phyloP scores from a whole-genome alignment of 495 filamentous ascomycete species.

The Penicillium alfredii region DNA sequence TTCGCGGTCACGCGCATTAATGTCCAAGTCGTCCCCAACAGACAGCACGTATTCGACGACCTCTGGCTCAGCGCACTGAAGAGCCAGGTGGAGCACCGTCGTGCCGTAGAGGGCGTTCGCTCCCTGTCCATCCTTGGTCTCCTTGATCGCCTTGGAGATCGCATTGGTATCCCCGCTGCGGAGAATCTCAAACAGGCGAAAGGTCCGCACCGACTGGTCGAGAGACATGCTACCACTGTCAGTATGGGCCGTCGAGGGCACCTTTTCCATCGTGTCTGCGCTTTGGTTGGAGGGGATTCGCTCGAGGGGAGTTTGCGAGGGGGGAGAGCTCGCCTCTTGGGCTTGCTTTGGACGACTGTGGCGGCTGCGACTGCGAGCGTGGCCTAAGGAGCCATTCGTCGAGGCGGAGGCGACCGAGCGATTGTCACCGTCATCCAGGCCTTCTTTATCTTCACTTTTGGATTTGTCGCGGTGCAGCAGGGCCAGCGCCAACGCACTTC shows the following conservation, averaged over 20 bases:
- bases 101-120: conserved; percentile 62
- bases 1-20: conserved; percentile 86
- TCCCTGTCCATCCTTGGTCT: conserved; percentile 47
- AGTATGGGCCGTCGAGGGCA: conserved; percentile 26
- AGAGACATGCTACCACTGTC: conserved; percentile 52
- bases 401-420: conserved; percentile 25
- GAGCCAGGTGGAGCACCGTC: conserved; percentile 83
- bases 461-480: conserved; percentile 48
- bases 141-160: conserved; percentile 82
- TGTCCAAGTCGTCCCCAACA: conserved; percentile 57
- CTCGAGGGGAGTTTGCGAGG: conserved; percentile 23
- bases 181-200: conserved; percentile 87
- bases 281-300: conserved; percentile 24
- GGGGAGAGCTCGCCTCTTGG: conserved; percentile 21
- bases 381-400: conserved; percentile 22
- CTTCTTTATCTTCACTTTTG: conserved; percentile 28
- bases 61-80: conserved; percentile 94
- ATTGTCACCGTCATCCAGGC: conserved; percentile 28
- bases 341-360: conserved; percentile 21
- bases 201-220: conserved; percentile 89
- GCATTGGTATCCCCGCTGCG: conserved; percentile 84
- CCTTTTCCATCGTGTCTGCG: conserved; percentile 26
- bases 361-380: conserved; percentile 28
- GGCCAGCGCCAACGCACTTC: conserved; percentile 46
- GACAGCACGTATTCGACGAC: conserved; percentile 94